A percentile compares a stretch with the other conserved stretches of the same genome.
Evolutionary conservation across 1,284 basidiomycete genomes (phyloP).

Genomic region (Meripilus lineatus): DNA sequence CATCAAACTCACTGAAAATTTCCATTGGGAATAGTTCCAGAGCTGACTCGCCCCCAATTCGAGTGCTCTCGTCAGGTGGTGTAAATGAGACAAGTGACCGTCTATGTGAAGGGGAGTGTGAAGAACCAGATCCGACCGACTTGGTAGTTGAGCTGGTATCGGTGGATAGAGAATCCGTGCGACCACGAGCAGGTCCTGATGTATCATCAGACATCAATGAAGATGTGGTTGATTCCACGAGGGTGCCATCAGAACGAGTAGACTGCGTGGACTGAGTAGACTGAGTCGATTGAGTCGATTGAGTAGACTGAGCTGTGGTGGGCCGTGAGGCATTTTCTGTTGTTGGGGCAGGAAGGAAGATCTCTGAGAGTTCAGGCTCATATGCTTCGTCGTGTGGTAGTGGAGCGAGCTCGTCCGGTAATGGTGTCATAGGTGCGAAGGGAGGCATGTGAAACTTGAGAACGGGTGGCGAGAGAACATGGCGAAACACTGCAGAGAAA

Average conservation of each 20-base stretch:
- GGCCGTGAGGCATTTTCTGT: too few relatives aligned
- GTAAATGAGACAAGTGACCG: conserved; percentile 27
- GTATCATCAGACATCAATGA: too few relatives aligned
- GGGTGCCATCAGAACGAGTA: not conserved
- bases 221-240: not conserved
- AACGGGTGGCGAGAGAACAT: conserved; percentile 55
- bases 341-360: too few relatives aligned
- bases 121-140: too few relatives aligned
- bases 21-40: conserved; percentile 40
- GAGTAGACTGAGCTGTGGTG: too few relatives aligned
- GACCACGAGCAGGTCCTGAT: not conserved
- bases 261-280: not conserved
- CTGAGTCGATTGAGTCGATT: too few relatives aligned
- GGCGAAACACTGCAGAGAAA: conserved; percentile 67
- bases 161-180: not conserved
- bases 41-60: conserved; percentile 33
- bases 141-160: not conserved
- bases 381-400: not conserved
- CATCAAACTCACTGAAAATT: conserved; percentile 42
- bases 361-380: not conserved
- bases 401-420: conserved; percentile 28
- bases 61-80: conserved; percentile 31
- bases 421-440: conserved; percentile 56
- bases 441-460: conserved; percentile 68
- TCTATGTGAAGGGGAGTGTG: conserved; percentile 5